Evolutionary conservation across 352 stramenopile species (phyloP).

Genomic region (Phytophthora niederhauseri): DNA sequence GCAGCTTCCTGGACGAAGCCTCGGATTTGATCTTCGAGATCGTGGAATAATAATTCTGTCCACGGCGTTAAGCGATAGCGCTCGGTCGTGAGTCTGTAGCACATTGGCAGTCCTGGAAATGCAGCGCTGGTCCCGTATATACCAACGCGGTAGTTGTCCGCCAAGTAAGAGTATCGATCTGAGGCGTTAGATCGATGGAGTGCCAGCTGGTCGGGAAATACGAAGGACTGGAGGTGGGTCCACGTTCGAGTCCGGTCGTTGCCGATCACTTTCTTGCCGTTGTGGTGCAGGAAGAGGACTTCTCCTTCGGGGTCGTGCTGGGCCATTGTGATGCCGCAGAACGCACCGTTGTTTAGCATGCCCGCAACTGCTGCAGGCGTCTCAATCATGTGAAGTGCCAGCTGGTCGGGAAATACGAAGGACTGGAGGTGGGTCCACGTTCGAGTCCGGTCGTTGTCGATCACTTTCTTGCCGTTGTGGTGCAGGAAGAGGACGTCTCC

Average conservation of each 20-base stretch:
- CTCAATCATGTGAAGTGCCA: constrained; percentile 1
- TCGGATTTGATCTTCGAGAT: not conserved
- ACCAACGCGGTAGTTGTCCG: not conserved
- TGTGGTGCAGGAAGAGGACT: constrained; percentile 52
- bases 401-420: constrained; percentile 25
- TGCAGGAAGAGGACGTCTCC: constrained; percentile 49
- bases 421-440: constrained; percentile 67
- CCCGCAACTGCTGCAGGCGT: constrained; percentile 42
- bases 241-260: constrained; percentile 36
- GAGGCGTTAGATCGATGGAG: not conserved
- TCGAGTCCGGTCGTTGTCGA: constrained; percentile 4
- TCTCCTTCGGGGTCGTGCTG: constrained; percentile 39
- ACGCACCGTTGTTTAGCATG: constrained; percentile 27
- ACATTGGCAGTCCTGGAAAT: not conserved
- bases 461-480: constrained; percentile 45
- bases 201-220: not conserved
- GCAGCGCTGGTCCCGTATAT: not conserved
- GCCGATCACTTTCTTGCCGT: constrained; percentile 40
- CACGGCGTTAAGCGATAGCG: not conserved
- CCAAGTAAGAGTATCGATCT: not conserved
- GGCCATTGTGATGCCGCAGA: constrained; percentile 55
- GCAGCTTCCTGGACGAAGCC: not conserved
- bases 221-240: constrained; percentile 63
- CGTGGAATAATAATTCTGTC: not conserved
- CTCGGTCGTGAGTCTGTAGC: constrained; percentile 2